Conservation (phyloP, 2,329 filamentous ascomycete genomes). For the Fusarium musae region DNA sequence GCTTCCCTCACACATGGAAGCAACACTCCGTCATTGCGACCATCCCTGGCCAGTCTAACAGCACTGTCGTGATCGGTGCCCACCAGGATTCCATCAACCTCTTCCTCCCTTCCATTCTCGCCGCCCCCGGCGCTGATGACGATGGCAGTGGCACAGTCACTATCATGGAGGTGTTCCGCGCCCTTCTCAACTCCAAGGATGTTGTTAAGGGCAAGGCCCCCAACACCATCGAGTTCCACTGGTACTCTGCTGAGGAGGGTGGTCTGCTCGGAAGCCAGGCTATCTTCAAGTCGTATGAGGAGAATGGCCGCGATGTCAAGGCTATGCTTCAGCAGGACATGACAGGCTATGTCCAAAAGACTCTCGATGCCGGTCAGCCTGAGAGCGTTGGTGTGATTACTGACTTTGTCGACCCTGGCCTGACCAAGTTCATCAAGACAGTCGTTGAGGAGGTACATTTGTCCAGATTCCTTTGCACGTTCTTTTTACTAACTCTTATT, state of each 20-base stretch:
- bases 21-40: constrained; percentile 92
- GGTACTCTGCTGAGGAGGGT: constrained; percentile 92
- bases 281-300: constrained; percentile 85
- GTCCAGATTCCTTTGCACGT: not conserved
- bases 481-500: not conserved
- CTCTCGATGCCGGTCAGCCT: constrained; percentile 80
- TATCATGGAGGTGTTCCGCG: constrained; percentile 89
- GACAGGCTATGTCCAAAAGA: constrained; percentile 89
- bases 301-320: constrained; percentile 78
- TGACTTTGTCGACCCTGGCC: constrained; percentile 83
- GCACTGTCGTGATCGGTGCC: constrained; percentile 88
- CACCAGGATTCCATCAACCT: constrained; percentile 97
- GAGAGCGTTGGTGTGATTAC: constrained; percentile 94
- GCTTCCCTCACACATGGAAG: constrained; percentile 86
- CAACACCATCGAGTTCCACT: constrained; percentile 96
- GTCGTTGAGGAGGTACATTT: constrained; percentile 70
- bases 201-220: constrained; percentile 76
- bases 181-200: constrained; percentile 77
- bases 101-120: constrained; percentile 83
- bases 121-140: constrained; percentile 93
- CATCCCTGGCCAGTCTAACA: constrained; percentile 85
- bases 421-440: constrained; percentile 92
- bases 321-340: constrained; percentile 99
- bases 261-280: constrained; percentile 89
- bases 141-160: constrained; percentile 94